Evolutionary conservation across 106 monocot genomes (phyloP).

Genomic region (Dioscorea dumetorum): DNA sequence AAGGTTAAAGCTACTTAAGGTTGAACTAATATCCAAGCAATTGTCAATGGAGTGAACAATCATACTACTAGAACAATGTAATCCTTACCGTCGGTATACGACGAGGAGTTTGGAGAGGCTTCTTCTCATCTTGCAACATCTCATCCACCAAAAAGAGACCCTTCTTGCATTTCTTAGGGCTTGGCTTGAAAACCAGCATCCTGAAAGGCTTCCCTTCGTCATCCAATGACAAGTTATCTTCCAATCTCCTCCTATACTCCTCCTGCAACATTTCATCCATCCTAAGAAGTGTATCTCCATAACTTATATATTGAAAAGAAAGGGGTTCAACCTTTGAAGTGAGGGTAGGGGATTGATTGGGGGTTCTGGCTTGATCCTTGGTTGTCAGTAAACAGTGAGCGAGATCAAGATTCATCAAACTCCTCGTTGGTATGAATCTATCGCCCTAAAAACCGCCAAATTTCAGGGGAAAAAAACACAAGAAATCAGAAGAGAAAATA

Average conservation of each 20-base stretch:
- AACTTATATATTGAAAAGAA: neutral
- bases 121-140: constrained; percentile 14
- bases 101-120: constrained; percentile 1
- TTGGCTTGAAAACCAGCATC: constrained; percentile 30
- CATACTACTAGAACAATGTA: neutral
- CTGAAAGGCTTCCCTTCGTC: constrained; percentile 34
- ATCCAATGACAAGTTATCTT: constrained; percentile 31
- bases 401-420: constrained; percentile 35
- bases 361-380: constrained; percentile 1
- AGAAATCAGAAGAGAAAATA: neutral
- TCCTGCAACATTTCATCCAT: constrained; percentile 12
- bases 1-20: too few species aligned
- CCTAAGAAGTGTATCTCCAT: neutral
- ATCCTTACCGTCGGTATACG: constrained; percentile 8
- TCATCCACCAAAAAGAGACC: constrained; percentile 14
- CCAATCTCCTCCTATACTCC: constrained; percentile 38
- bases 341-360: neutral
- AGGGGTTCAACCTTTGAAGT: constrained; percentile 17
- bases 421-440: constrained; percentile 50
- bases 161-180: constrained; percentile 12
- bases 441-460: constrained; percentile 18
- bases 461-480: neutral
- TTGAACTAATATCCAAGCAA: too few species aligned
- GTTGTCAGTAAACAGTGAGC: constrained; percentile 18
- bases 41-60: too few species aligned